Percentiles rank a stretch among this genome's conserved stretches.
Evolutionary conservation across 371 early-diverging fungal genomes (phyloP).

Genomic region (Rhizomucor pusillus): DNA sequence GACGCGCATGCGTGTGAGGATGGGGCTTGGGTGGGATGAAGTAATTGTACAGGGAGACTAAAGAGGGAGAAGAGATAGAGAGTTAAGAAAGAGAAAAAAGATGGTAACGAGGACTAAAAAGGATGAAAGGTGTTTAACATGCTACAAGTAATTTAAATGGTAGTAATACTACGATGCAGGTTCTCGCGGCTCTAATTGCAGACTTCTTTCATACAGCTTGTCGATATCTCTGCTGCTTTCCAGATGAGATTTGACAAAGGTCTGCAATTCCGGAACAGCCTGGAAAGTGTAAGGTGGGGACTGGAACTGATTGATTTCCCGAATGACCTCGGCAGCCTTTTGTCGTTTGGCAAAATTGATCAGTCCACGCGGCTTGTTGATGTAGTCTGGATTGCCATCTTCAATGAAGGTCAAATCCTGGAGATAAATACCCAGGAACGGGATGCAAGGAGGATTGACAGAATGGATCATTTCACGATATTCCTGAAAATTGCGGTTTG

Average conservation of each 20-base stretch:
- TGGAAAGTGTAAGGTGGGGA: constrained; percentile 75
- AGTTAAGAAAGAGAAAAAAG: background rate
- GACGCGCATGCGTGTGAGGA: too few relatives aligned
- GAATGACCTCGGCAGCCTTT: constrained; percentile 83
- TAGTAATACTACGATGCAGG: background rate
- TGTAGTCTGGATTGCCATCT: constrained; percentile 84
- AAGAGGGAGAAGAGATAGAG: background rate
- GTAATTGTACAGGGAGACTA: too few relatives aligned
- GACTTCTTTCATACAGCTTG: constrained; percentile 61
- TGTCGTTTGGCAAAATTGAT: constrained; percentile 91
- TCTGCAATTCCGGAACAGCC: constrained; percentile 74
- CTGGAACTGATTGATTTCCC: constrained; percentile 90
- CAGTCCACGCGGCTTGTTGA: constrained; percentile 52
- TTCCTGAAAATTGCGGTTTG: constrained; percentile 81
- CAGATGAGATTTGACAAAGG: constrained; percentile 64
- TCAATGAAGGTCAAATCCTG: constrained; percentile 93
- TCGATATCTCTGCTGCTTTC: constrained; percentile 58
- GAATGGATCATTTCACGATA: constrained; percentile 85
- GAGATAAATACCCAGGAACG: constrained; percentile 84
- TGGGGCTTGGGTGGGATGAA: too few relatives aligned
- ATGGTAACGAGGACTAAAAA: background rate
- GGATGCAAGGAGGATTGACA: constrained; percentile 88
- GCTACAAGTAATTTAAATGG: constrained; percentile 1
- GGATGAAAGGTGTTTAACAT: background rate
- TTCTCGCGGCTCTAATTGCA: constrained; percentile 65